These are phyloP conservation scores for Lanzia echinophila DNA, from an alignment of 2,329 filamentous ascomycete genomes.

Conservation along the genomic window DNA sequence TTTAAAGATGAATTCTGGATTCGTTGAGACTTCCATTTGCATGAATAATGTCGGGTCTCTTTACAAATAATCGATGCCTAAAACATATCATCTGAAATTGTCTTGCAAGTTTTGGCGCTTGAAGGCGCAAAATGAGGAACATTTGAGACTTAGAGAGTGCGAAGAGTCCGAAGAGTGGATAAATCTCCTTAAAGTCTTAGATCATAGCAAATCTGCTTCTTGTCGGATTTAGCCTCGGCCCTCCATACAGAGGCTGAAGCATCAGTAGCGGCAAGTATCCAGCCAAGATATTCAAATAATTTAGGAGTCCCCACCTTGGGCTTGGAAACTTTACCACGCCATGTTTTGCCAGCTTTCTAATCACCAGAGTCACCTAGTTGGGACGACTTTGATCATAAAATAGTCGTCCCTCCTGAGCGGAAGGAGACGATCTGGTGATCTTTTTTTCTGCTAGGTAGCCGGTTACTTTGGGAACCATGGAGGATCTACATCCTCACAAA, in stretches of 20 bases:
- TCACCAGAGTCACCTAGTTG: no score
- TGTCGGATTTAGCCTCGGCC: no score
- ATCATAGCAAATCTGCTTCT: no score
- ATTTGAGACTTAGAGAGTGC: background rate
- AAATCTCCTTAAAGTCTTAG: background rate
- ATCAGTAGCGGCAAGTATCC: background rate
- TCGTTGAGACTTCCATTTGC: background rate
- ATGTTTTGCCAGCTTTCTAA: background rate
- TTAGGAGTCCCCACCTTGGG: background rate
- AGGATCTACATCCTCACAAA: background rate
- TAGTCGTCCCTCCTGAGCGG: background rate
- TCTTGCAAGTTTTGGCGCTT: background rate
- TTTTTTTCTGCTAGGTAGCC: background rate
- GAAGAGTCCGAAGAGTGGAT: background rate
- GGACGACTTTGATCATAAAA: background rate
- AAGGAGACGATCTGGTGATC: background rate
- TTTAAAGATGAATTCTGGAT: background rate
- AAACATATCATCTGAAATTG: background rate
- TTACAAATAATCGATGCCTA: background rate
- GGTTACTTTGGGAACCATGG: background rate
- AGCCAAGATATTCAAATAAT: background rate
- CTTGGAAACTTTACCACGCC: background rate
- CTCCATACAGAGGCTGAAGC: no score
- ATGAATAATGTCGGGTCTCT: background rate
- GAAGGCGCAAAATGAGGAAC: constrained; percentile 2